These are phyloP conservation scores for Talaromyces nanjingensis DNA, from an alignment of 495 filamentous ascomycete genomes.

Conservation along the genomic window DNA sequence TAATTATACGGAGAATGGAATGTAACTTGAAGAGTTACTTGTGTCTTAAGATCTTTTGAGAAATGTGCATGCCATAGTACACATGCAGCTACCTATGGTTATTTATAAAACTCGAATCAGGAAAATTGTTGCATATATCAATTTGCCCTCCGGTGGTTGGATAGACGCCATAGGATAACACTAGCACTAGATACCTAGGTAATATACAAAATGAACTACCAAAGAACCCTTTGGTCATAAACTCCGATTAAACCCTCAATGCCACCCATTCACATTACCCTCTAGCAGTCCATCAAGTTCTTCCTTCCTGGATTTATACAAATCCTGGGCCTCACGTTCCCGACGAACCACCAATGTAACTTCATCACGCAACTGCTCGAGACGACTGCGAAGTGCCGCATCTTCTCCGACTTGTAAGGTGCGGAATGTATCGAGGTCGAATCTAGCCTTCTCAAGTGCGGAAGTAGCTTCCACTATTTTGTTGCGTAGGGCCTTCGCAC, in stretches of 20 bases:
- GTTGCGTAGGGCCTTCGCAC: conserved; percentile 68
- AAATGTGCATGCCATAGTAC: neutral
- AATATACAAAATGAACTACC: conserved; percentile 4
- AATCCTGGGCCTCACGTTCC: conserved; percentile 85
- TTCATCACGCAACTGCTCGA: conserved; percentile 74
- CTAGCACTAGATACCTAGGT: conserved; percentile 2
- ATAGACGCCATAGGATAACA: neutral
- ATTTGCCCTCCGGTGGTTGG: neutral
- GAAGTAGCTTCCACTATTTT: conserved; percentile 76
- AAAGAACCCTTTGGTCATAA: neutral
- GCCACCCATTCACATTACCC: conserved; percentile 37
- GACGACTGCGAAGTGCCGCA: conserved; percentile 59
- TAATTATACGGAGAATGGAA: neutral
- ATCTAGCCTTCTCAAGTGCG: conserved; percentile 65
- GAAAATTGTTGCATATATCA: neutral
- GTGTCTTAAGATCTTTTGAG: neutral
- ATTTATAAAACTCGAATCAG: neutral
- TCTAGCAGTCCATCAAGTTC: conserved; percentile 62
- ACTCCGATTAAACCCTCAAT: conserved; percentile 18
- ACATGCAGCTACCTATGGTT: neutral
- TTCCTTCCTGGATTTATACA: conserved; percentile 66
- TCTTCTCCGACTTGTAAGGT: conserved; percentile 73
- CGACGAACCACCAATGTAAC: conserved; percentile 74
- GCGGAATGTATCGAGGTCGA: conserved; percentile 67
- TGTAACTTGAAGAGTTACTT: neutral